Base-by-base conservation (phyloP, 2,329 filamentous ascomycete genomes). In the Orbilia blumenaviensis region DNA sequence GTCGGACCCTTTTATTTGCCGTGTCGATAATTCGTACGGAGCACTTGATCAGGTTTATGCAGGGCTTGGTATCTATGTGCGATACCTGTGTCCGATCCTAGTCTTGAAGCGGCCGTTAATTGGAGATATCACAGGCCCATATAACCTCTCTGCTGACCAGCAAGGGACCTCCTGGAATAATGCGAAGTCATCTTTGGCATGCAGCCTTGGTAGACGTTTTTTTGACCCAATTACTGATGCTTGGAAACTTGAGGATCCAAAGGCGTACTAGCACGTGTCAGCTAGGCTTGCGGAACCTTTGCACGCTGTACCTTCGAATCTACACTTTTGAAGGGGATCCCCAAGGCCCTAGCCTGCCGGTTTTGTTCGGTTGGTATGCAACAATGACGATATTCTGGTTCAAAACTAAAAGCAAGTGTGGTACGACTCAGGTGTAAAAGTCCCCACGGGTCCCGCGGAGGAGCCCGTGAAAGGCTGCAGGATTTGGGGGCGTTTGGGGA, bases 331-430 rank as follows among this genome's bases (percentile, higher is more conserved):
- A n/a, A n/a, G n/a, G n/a, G 21, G 54, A 23, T 32, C 16, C 46
- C 66, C 46, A 56, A 46, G 52, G 44, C 46, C 46, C 63, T 56
- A 75, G 63, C 56, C 48, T 62, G 71, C 71, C 71, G 71, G 58
- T 64, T 72, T 48, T 64, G 71, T 41, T 75, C 71, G 71, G 71
- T 68, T 75, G 69, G 71, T 48, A 75, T 75, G 71, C 71, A 75
- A 63, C 64, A 58, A 75, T 75, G 71, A 75, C 71, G 71, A 75
- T 75, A 75, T 75, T 34, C 32, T 74, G 69, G 69, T 68, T 64
- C 69, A 74, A 25, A 25, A 32, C 36, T 44, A 63, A 60, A 58
- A 62, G 52, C 29, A 38, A 72, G 46, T 25, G 56, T 56, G 66
- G 44, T 62, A 52, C 56, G 54, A 69, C 56, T 52, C 44, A 46